These are phyloP conservation scores for Curvularia eragrostidis DNA, from an alignment of 2,329 filamentous ascomycete genomes.

Conservation along the genomic window DNA sequence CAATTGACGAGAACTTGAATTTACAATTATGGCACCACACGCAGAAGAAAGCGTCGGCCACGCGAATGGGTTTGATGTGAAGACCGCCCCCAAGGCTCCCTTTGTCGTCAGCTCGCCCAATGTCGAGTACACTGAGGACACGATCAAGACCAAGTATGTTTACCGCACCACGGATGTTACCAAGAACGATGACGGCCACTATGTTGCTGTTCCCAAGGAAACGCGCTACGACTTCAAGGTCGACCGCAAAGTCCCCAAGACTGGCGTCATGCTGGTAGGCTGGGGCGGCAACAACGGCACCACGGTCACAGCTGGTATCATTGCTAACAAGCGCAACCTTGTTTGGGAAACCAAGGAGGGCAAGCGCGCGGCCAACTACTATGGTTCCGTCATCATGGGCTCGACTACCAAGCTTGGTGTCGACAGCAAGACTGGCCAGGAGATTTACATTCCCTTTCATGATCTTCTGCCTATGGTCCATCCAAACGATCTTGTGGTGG, in stretches of 20 bases:
- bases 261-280: slow-evolving; percentile 96
- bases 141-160: slow-evolving; percentile 93
- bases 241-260: slow-evolving; percentile 89
- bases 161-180: slow-evolving; percentile 92
- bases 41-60: slow-evolving; percentile 70
- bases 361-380: slow-evolving; percentile 88
- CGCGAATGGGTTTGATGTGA: slow-evolving; percentile 59
- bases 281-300: slow-evolving; percentile 98
- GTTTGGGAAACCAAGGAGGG: slow-evolving; percentile 95
- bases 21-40: slow-evolving; percentile 83
- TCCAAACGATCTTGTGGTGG: slow-evolving; percentile 92
- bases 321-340: slow-evolving; percentile 88
- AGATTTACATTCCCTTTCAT: slow-evolving; percentile 96
- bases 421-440: slow-evolving; percentile 80
- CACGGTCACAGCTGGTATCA: slow-evolving; percentile 94
- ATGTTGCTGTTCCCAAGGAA: slow-evolving; percentile 84
- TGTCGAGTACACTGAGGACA: slow-evolving; percentile 84
- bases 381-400: slow-evolving; percentile 95
- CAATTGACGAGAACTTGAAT: slow-evolving; percentile 33
- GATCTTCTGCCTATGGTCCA: slow-evolving; percentile 95
- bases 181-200: slow-evolving; percentile 73
- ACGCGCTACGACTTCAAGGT: slow-evolving; percentile 97
- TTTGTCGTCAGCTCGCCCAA: slow-evolving; percentile 93
- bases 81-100: slow-evolving; percentile 62
- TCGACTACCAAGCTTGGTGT: slow-evolving; percentile 97